phyloP scores from a whole-genome alignment of 805 yeast species.

The Myxozyma udenii region DNA sequence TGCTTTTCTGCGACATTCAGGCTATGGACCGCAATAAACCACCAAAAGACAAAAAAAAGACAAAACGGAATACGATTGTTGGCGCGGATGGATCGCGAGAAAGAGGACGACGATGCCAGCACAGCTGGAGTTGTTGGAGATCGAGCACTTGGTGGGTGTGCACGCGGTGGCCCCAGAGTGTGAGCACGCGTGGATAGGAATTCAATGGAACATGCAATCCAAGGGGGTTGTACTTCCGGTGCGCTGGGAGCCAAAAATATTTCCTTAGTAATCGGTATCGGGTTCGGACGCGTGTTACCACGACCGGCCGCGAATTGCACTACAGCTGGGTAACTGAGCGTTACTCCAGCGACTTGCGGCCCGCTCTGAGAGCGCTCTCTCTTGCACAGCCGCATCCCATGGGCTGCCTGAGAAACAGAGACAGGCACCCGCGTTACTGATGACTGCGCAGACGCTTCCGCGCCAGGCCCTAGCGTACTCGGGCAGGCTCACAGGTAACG shows the following conservation, averaged over 20 bases:
- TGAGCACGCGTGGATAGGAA: too few relatives aligned
- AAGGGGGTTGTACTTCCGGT: too few relatives aligned
- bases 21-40: too few relatives aligned
- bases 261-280: constrained; percentile 30
- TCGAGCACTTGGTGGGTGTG: too few relatives aligned
- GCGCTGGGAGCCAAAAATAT: constrained; percentile 22
- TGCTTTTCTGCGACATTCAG: constrained; percentile 5
- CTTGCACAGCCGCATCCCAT: constrained; percentile 2
- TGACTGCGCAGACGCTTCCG: constrained; percentile 28
- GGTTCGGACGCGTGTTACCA: constrained; percentile 17
- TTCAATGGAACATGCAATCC: too few relatives aligned
- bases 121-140: too few relatives aligned
- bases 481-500: constrained; percentile 12
- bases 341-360: too few relatives aligned
- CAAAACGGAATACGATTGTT: too few relatives aligned
- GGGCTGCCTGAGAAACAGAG: not conserved
- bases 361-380: constrained; percentile 7
- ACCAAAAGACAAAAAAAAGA: too few relatives aligned
- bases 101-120: too few relatives aligned
- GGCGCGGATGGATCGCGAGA: too few relatives aligned
- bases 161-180: too few relatives aligned
- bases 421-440: constrained; percentile 13
- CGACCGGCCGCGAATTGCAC: constrained; percentile 30
- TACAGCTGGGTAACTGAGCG: constrained; percentile 12
- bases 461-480: constrained; percentile 29